A percentile compares a stretch with the other conserved stretches of the same genome.
Evolutionary conservation across 2,329 filamentous ascomycete genomes (phyloP).

Genomic region (Xylariaceae sp.): DNA sequence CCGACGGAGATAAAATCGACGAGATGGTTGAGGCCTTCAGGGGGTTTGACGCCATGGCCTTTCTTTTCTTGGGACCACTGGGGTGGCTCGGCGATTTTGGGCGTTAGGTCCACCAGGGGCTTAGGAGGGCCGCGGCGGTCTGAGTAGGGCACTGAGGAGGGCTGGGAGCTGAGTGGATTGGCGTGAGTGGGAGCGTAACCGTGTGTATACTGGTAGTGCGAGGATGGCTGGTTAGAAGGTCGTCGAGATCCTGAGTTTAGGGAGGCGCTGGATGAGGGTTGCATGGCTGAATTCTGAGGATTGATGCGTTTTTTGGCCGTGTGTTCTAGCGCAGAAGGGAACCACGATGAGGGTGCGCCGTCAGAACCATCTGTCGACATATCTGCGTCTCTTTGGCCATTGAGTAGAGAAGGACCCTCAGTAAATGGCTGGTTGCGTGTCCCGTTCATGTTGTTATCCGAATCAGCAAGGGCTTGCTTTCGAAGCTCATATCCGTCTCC

Average conservation of each 20-base stretch:
- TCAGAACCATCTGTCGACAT: conserved; percentile 24
- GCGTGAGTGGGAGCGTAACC: conserved; percentile 14
- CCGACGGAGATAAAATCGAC: conserved; percentile 29
- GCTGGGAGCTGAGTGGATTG: conserved; percentile 21
- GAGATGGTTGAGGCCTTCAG: conserved; percentile 30
- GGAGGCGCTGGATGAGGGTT: conserved; percentile 24
- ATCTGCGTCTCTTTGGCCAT: conserved; percentile 34
- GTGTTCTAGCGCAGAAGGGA: conserved; percentile 36
- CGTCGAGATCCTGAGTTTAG: neutral
- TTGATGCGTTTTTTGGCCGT: conserved; percentile 26
- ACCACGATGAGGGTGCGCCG: conserved; percentile 34
- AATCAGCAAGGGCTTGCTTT: conserved; percentile 34
- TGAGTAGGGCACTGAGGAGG: conserved; percentile 18
- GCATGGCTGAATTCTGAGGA: conserved; percentile 8
- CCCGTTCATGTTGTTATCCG: conserved; percentile 24
- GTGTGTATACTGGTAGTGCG: conserved; percentile 4
- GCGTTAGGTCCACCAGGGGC: conserved; percentile 29
- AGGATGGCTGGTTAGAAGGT: conserved; percentile 12
- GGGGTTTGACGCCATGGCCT: conserved; percentile 31
- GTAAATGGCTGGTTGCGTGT: conserved; percentile 43
- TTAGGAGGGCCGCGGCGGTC: conserved; percentile 27
- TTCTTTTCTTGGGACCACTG: conserved; percentile 29
- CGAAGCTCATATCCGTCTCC: conserved; percentile 46
- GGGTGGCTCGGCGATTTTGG: conserved; percentile 27
- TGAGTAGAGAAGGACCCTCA: conserved; percentile 53